Base-by-base conservation (phyloP, 495 filamentous ascomycete genomes). In the Xylaria cubensis region DNA sequence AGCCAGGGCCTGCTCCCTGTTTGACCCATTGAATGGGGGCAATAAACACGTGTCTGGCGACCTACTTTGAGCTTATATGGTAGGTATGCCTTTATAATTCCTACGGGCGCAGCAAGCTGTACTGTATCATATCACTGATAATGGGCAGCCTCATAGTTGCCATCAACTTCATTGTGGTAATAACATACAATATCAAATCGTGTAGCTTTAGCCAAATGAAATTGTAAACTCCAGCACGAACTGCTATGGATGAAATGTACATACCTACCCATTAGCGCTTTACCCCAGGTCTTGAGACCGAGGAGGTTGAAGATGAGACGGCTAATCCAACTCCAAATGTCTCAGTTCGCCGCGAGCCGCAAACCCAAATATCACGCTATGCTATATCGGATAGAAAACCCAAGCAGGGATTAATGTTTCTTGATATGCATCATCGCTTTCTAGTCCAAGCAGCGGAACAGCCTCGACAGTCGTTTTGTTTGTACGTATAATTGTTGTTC, bases 261-360 rank as follows among this genome's bases (percentile, higher is more conserved):
- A 48, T 26, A 39, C 46, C 46, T 26, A 39, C 46, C 46, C 17
- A 39, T 62, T 74, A 73, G 67, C 67, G 62, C 63, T 67, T 44
- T 70, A 72, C 53, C 72, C 64, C 72, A 65, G 24, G 66, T 71
- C 70, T 72, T 69, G 73, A 77, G 76, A 75, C 67, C 6, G 53
- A 75, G 75, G 73, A 69, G 67, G 67, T 69, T 74, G 70, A 70
- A 72, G 77, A 79, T 77, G 77, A 79, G 77, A 79, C 77, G 55
- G 75, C 70, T 73, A 71, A 79, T 79, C 77, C 72, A 63, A 77
- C 75, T 64, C 67, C 42, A 65, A 73, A 65, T 72, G 75, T 79
- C 75, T 75, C 77, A 77, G 55, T 34, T 64, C 75, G 72, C 41
- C 73, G 58, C 75, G 72, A 77, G 75, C 75, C 77, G 72, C 75